Percentiles rank a stretch among this genome's conserved stretches.
These are phyloP conservation scores for Populus hybrid DNA, from an alignment of 441 rosid genomes.

Conservation along the genomic window DNA sequence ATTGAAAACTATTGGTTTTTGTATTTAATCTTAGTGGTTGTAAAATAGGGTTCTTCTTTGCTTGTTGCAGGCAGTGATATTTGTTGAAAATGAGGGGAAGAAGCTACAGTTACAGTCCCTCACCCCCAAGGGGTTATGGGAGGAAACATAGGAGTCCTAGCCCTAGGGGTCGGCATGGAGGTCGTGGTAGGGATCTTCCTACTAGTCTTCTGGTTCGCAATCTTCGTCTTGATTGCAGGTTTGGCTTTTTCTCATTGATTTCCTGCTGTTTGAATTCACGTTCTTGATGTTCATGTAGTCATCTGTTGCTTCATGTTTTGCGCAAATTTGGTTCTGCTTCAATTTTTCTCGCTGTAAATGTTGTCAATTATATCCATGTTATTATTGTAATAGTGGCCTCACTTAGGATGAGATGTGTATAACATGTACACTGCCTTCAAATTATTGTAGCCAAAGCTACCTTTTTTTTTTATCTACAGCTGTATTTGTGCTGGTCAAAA, in stretches of 20 bases:
- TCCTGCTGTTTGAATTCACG: not conserved
- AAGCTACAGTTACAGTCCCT: slow-evolving; percentile 85
- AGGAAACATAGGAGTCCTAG: slow-evolving; percentile 67
- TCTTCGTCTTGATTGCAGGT: slow-evolving; percentile 84
- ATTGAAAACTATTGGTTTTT: not conserved
- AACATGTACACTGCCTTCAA: not conserved
- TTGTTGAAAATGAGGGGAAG: slow-evolving; percentile 56
- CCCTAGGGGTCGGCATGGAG: slow-evolving; percentile 53
- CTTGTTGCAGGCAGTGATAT: slow-evolving; percentile 8
- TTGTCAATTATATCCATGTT: not conserved
- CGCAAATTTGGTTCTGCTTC: not conserved
- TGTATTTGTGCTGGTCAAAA: not conserved
- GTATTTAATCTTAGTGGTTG: not conserved
- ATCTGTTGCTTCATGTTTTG: not conserved
- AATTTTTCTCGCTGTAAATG: not conserved
- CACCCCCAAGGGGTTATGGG: slow-evolving; percentile 65
- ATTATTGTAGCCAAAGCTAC: not conserved
- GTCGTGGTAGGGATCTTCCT: slow-evolving; percentile 62
- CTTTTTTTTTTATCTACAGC: not conserved
- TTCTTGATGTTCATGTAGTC: not conserved
- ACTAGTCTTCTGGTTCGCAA: slow-evolving; percentile 92
- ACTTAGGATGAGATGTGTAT: not conserved
- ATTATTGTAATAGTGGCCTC: not conserved
- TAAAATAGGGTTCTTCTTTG: not conserved
- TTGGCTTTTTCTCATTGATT: not conserved